Evolutionary conservation across 1,139 yeast species (phyloP).

Genomic region (Yamadazyma kanchanaburiensis): DNA sequence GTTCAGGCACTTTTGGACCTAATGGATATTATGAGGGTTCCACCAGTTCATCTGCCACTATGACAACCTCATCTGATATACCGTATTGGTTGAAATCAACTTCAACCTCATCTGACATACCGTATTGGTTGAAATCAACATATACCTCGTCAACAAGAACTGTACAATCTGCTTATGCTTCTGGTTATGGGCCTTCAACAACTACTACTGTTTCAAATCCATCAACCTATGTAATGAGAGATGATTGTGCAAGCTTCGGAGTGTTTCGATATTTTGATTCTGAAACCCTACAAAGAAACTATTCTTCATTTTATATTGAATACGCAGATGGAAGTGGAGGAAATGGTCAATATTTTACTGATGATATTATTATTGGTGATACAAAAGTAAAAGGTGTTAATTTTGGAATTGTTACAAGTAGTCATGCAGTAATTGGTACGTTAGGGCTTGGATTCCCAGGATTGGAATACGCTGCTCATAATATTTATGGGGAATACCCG

Average conservation of each 20-base stretch:
- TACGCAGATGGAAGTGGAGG: conserved; percentile 60
- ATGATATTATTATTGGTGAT: conserved; percentile 36
- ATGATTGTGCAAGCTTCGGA: neutral
- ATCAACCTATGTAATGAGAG: neutral
- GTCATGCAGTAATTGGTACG: conserved; percentile 42
- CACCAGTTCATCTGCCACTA: neutral
- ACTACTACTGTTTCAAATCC: neutral
- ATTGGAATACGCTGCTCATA: conserved; percentile 3
- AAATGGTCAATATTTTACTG: conserved; percentile 28
- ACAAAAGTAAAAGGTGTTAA: conserved; percentile 40
- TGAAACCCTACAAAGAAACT: neutral
- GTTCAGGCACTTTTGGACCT: too few relatives aligned
- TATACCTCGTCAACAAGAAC: neutral
- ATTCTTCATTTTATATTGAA: conserved; percentile 4
- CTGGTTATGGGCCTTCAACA: neutral
- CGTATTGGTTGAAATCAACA: too few relatives aligned
- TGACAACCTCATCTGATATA: neutral
- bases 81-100: too few relatives aligned
- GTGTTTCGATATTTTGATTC: neutral
- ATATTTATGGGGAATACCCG: conserved; percentile 8
- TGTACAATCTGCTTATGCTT: neutral
- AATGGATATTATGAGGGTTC: neutral
- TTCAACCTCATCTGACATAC: too few relatives aligned
- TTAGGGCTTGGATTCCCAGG: conserved; percentile 46
- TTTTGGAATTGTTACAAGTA: conserved; percentile 36